Evolutionary conservation across 768 basidiomycete genomes (phyloP), one percentile per base, ranked within the genome.

Genomic region (Rossbeevera mucosa): DNA sequence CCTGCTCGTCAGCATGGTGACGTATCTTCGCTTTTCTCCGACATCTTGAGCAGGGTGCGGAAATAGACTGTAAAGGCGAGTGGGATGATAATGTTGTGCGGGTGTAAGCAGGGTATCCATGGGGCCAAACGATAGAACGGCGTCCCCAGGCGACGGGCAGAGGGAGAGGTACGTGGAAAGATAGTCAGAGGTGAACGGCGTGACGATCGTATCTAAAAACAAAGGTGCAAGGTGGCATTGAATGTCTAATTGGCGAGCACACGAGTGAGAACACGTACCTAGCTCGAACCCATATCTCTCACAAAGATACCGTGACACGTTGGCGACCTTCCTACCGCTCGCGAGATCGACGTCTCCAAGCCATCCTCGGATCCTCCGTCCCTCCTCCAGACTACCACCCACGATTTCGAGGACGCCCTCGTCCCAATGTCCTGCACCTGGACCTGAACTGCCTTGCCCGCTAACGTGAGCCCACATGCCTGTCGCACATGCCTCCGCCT

Each of bases 41-140:
- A 80, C 62, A 53, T 88, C 87, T 66, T 91, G 89, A 3, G 86
- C 88, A 30, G 91, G 91, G 63, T 93, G 91, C 8, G 89, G 90
- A 63, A 77, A 81, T 60, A 91, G 68, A 61, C 72, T 82, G 72
- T 88, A 91, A 47, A 88, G 74, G 16, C 87, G 81, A 44, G 85
- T 86, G 50, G 89, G 85, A 57, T 83, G 72, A 67, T 84, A 89
- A 62, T 86, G 82, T 59, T 81, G 80, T 31, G 89, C 86, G 2
- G 89, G 83, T 14, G 86, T 80, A 61, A 91, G 76, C 59, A 93
- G 72, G 47, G 77, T 74, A 68, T 93, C 91, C 79, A 88, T 88
- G 7, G 88, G 84, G 47, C 88, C 88, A 65, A 92, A 87, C 24
- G 83, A 81, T 43, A 94, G 72, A 43, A 92, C 83, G 7, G 85